Conservation (phyloP, 345 rosid genomes). For the Kandelia obovata region DNA sequence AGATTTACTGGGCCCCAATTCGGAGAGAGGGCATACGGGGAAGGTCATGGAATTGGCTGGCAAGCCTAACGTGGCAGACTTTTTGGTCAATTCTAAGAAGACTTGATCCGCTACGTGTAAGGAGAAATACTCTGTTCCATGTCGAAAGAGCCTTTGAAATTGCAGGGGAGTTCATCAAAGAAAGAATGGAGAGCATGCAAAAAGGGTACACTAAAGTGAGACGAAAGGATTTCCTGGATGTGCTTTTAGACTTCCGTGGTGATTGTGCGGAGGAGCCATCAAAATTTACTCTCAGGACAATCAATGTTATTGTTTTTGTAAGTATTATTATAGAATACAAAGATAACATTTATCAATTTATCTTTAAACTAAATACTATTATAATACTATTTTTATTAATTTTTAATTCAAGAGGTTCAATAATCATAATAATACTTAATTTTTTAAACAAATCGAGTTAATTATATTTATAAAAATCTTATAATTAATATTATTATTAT, state of each 20-base stretch:
- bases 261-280: constrained; percentile 43
- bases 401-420: too few species aligned
- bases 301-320: constrained; percentile 70
- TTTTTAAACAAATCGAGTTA: too few species aligned
- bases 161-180: constrained; percentile 53
- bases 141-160: constrained; percentile 58
- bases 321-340: constrained; percentile 10
- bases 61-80: constrained; percentile 74
- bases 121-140: constrained; percentile 59
- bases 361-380: too few species aligned
- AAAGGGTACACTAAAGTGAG: constrained; percentile 2
- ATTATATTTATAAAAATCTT: too few species aligned
- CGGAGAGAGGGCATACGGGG: constrained; percentile 64
- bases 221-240: constrained; percentile 66
- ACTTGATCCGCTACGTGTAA: constrained; percentile 75
- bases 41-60: constrained; percentile 80
- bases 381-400: too few species aligned
- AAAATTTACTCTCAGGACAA: constrained; percentile 49
- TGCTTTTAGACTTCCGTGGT: constrained; percentile 73
- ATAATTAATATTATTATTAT: too few species aligned
- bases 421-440: too few species aligned
- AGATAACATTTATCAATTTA: too few species aligned
- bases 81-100: constrained; percentile 51
- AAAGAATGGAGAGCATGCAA: constrained; percentile 39
- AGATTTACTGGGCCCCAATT: constrained; percentile 57